phyloP scores from a whole-genome alignment of 1,284 basidiomycete species.

The Sporisorium graminicola region DNA sequence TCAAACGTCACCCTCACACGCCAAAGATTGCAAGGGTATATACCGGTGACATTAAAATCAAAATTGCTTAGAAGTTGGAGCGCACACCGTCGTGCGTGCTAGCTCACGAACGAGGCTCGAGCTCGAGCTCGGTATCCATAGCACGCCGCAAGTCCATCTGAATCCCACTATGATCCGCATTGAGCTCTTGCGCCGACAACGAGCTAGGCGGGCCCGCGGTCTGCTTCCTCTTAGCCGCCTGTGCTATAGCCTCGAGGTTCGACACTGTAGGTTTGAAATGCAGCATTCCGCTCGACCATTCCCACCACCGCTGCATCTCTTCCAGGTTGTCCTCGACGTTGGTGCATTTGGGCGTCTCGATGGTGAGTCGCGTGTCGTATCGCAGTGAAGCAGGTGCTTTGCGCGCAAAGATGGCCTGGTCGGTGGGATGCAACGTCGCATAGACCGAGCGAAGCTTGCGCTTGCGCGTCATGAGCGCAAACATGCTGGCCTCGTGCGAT shows the following conservation, averaged over 20 bases:
- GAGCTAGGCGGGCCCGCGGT: conserved; percentile 26
- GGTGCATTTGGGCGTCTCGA: conserved; percentile 47
- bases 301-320: conserved; percentile 55
- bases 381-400: conserved; percentile 42
- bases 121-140: conserved; percentile 48
- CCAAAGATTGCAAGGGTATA: conserved; percentile 1
- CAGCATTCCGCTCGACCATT: conserved; percentile 50
- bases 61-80: not conserved
- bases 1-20: not conserved
- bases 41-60: not conserved
- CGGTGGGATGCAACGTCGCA: conserved; percentile 44
- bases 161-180: conserved; percentile 47
- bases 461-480: conserved; percentile 48
- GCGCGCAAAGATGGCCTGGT: conserved; percentile 52
- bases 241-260: conserved; percentile 44
- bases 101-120: conserved; percentile 25
- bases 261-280: conserved; percentile 52
- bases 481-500: conserved; percentile 41
- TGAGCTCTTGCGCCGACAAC: conserved; percentile 45
- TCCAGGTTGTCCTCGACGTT: conserved; percentile 47
- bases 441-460: conserved; percentile 51
- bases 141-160: conserved; percentile 43
- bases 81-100: not conserved
- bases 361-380: conserved; percentile 43
- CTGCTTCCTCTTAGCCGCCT: conserved; percentile 38